Percentiles rank a stretch among this genome's conserved stretches.
These are phyloP conservation scores for Phyllosticta ampelicida DNA, from an alignment of 2,329 filamentous ascomycete genomes.

Conservation along the genomic window DNA sequence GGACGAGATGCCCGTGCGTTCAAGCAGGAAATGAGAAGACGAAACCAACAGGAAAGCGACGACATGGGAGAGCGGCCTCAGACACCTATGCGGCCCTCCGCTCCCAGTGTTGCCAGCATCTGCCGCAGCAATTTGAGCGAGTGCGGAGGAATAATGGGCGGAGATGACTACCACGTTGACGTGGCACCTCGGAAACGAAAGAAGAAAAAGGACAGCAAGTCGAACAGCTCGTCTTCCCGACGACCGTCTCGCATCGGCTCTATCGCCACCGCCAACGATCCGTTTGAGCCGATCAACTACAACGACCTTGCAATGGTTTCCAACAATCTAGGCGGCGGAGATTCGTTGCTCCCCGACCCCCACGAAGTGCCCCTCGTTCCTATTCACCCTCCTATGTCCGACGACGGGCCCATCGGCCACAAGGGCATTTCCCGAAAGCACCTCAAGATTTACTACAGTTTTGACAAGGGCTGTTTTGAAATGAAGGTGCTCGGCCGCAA, in stretches of 20 bases:
- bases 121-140: slow-evolving; percentile 18
- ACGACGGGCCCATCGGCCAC: slow-evolving; percentile 36
- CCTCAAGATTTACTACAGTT: slow-evolving; percentile 60
- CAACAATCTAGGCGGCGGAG: neutral
- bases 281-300: slow-evolving; percentile 27
- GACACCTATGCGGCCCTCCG: slow-evolving; percentile 12
- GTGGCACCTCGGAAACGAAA: slow-evolving; percentile 2
- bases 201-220: slow-evolving; percentile 30
- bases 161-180: slow-evolving; percentile 13
- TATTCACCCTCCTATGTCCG: slow-evolving; percentile 56
- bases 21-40: slow-evolving; percentile 29
- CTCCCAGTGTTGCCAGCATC: slow-evolving; percentile 8
- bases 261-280: slow-evolving; percentile 21
- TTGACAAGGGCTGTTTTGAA: slow-evolving; percentile 52
- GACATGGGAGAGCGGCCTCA: slow-evolving; percentile 15
- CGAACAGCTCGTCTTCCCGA: slow-evolving; percentile 39
- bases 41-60: slow-evolving; percentile 36
- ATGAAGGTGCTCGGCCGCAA: slow-evolving; percentile 53
- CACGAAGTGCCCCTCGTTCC: slow-evolving; percentile 55
- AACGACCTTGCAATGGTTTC: slow-evolving; percentile 47
- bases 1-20: slow-evolving; percentile 57
- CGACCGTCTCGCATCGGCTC: slow-evolving; percentile 26
- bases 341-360: slow-evolving; percentile 48
- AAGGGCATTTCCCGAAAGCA: slow-evolving; percentile 67
- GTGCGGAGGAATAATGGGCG: slow-evolving; percentile 18